Conservation (phyloP, 2,329 filamentous ascomycete species). For the Aspergillus viridinutans region DNA sequence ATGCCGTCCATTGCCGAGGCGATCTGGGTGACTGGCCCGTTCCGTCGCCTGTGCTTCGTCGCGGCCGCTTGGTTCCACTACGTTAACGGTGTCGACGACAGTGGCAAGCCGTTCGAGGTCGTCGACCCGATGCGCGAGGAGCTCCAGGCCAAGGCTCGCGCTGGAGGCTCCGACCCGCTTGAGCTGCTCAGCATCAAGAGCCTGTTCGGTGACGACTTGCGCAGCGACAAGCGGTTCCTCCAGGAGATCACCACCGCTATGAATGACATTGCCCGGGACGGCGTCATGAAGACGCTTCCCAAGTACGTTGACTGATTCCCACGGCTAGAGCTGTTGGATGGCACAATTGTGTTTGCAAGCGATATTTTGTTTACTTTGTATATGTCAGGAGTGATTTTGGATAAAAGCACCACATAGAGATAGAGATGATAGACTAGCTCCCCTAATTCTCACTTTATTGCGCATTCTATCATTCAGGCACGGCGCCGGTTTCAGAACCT, state of each 20-base stretch:
- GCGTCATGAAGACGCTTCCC: conserved; percentile 47
- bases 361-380: conserved; percentile 12
- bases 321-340: neutral
- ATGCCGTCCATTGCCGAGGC: conserved; percentile 37
- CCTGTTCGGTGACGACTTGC: conserved; percentile 52
- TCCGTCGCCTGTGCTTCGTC: conserved; percentile 48
- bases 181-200: conserved; percentile 45
- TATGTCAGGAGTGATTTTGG: neutral
- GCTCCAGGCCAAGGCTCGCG: conserved; percentile 44
- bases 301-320: conserved; percentile 44
- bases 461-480: neutral
- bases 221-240: conserved; percentile 47
- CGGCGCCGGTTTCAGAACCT: too few relatives aligned
- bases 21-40: conserved; percentile 45
- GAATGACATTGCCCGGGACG: conserved; percentile 46
- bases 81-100: conserved; percentile 49
- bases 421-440: conserved; percentile 14
- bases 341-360: conserved; percentile 10
- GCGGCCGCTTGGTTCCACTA: conserved; percentile 51
- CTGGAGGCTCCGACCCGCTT: conserved; percentile 41
- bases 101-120: conserved; percentile 37
- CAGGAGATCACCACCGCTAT: conserved; percentile 46
- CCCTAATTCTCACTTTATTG: neutral
- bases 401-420: conserved; percentile 10
- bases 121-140: conserved; percentile 50